These are phyloP conservation scores for Aciculosporium take DNA, from an alignment of 2,329 filamentous ascomycete genomes.

Conservation along the genomic window DNA sequence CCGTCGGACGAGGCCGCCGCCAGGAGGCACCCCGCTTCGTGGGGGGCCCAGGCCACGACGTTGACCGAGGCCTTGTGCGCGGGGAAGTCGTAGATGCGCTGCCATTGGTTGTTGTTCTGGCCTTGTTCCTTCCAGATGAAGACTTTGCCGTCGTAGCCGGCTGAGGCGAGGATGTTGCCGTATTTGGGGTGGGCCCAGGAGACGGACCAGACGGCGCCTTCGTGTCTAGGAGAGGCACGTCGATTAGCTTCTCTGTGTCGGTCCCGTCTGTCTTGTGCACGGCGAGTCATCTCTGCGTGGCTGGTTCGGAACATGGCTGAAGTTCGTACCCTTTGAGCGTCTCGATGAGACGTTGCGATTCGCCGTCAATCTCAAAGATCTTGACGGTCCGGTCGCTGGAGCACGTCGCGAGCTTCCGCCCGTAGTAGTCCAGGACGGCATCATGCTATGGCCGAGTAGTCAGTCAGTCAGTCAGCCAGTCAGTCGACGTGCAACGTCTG, in stretches of 20 bases:
- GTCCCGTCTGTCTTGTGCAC: background rate
- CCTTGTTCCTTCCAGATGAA: constrained; percentile 91
- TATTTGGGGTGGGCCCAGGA: constrained; percentile 98
- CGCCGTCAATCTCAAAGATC: constrained; percentile 95
- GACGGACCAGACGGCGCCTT: constrained; percentile 95
- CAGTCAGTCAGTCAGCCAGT: background rate
- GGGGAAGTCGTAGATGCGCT: constrained; percentile 82
- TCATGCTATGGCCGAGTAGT: constrained; percentile 53
- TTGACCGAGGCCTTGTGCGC: constrained; percentile 94
- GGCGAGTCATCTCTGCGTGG: no score
- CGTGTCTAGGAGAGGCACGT: constrained; percentile 47
- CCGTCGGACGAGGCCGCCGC: constrained; percentile 92
- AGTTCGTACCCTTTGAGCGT: constrained; percentile 72
- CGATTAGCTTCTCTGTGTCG: constrained; percentile 5
- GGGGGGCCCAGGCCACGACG: constrained; percentile 93
- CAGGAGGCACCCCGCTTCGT: constrained; percentile 86
- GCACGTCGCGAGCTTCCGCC: constrained; percentile 87
- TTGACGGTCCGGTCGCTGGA: constrained; percentile 98
- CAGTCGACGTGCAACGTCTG: background rate
- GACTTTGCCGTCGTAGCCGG: constrained; percentile 94
- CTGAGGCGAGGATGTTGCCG: constrained; percentile 91
- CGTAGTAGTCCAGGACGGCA: constrained; percentile 97
- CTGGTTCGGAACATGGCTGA: constrained; percentile 12
- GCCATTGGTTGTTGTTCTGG: constrained; percentile 49
- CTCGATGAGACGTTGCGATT: constrained; percentile 77